phyloP scores from a whole-genome alignment of 768 basidiomycete species.

The Termitomyces titanicus region DNA sequence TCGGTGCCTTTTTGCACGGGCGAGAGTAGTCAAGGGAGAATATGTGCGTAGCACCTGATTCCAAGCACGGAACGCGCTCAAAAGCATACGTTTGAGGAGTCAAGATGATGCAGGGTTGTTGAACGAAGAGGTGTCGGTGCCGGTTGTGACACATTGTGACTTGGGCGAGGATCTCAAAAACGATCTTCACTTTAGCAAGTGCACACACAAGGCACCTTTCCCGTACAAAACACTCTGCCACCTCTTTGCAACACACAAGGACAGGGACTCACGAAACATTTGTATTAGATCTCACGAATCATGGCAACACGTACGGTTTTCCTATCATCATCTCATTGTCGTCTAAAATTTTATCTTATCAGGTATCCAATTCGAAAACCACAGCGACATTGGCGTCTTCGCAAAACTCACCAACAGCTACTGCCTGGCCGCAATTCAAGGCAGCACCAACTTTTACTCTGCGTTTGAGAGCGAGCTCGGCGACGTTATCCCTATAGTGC shows the following conservation, averaged over 20 bases:
- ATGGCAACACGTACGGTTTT: slow-evolving; percentile 48
- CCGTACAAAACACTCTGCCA: slow-evolving; percentile 12
- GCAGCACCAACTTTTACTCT: slow-evolving; percentile 97
- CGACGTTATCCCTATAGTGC: slow-evolving; percentile 93
- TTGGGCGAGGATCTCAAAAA: slow-evolving; percentile 5
- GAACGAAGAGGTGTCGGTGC: slow-evolving; percentile 1
- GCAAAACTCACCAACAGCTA: slow-evolving; percentile 97
- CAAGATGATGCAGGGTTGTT: background rate
- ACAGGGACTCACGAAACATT: background rate
- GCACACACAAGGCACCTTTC: too few species aligned
- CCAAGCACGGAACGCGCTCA: slow-evolving; percentile 8
- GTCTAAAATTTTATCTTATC: slow-evolving; percentile 14
- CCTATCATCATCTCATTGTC: slow-evolving; percentile 6
- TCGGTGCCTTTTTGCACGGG: background rate
- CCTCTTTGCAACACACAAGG: slow-evolving; percentile 2
- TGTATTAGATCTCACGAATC: slow-evolving; percentile 9
- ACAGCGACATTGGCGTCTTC: slow-evolving; percentile 95
- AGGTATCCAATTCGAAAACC: slow-evolving; percentile 94
- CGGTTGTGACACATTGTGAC: slow-evolving; percentile 23
- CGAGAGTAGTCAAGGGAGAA: background rate
- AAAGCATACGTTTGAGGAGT: background rate
- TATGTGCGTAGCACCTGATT: background rate
- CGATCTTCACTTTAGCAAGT: background rate
- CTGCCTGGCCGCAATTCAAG: slow-evolving; percentile 90
- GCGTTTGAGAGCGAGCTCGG: slow-evolving; percentile 93